Conservation (phyloP, 306 rosid species). For the Quercus robur region DNA sequence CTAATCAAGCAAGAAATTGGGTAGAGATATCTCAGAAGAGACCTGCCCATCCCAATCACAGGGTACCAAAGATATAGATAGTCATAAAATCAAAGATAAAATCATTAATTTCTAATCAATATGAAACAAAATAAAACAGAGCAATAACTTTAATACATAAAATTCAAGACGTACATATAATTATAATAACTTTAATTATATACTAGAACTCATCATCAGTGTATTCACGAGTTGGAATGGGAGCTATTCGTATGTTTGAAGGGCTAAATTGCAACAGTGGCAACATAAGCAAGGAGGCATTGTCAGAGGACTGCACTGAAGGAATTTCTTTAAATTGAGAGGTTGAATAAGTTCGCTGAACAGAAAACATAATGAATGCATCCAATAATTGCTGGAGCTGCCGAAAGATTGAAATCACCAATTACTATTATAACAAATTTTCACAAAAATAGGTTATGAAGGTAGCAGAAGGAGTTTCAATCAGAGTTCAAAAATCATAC, state of each 20-base stretch:
- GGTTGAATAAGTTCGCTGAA: conserved; percentile 53
- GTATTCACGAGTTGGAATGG: conserved; percentile 91
- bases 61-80: conserved; percentile 17
- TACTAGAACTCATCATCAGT: conserved; percentile 92
- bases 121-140: no score
- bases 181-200: background rate
- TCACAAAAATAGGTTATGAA: background rate
- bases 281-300: conserved; percentile 28
- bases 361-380: conserved; percentile 71
- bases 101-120: background rate
- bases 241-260: conserved; percentile 62
- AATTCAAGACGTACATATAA: conserved; percentile 23
- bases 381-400: conserved; percentile 91
- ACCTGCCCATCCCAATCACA: conserved; percentile 55
- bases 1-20: conserved; percentile 90
- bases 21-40: conserved; percentile 83
- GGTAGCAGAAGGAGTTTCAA: background rate
- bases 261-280: conserved; percentile 55
- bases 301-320: conserved; percentile 31
- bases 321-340: conserved; percentile 30
- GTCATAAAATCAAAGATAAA: conserved; percentile 17
- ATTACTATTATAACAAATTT: conserved; percentile 5
- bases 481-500: background rate
- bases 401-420: conserved; percentile 34
- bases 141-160: background rate